A percentile compares a stretch with the other conserved stretches of the same genome.
These are phyloP conservation scores for Spathaspora sp. DNA, from an alignment of 1,139 yeast species.

Conservation along the genomic window DNA sequence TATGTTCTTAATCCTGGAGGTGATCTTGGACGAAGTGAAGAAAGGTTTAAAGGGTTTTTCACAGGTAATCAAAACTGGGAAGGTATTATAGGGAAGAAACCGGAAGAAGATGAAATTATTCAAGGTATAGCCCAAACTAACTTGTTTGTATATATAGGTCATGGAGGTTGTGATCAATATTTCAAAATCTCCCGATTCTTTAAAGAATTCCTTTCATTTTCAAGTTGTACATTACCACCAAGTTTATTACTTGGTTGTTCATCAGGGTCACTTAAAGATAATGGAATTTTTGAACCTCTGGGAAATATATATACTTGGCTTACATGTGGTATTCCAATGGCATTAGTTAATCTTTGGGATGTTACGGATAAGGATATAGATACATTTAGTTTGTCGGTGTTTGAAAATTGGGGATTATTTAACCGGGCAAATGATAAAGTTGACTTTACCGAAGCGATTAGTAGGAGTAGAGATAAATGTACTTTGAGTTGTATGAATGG, in stretches of 20 bases:
- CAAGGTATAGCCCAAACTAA: slow-evolving; percentile 39
- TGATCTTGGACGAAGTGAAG: slow-evolving; percentile 71
- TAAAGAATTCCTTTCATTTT: slow-evolving; percentile 19
- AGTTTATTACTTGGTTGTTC: slow-evolving; percentile 87
- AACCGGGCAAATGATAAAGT: background rate
- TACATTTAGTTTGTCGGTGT: slow-evolving; percentile 59
- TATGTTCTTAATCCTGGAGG: slow-evolving; percentile 81
- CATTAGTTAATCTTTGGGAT: slow-evolving; percentile 90
- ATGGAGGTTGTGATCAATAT: slow-evolving; percentile 93
- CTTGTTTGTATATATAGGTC: slow-evolving; percentile 83
- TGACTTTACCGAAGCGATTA: slow-evolving; percentile 17
- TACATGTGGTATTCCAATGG: slow-evolving; percentile 77
- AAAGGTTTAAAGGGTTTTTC: slow-evolving; percentile 52
- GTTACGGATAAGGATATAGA: slow-evolving; percentile 96
- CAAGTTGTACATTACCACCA: slow-evolving; percentile 52
- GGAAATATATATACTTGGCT: slow-evolving; percentile 80
- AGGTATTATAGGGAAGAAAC: slow-evolving; percentile 55
- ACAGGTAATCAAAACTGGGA: slow-evolving; percentile 44
- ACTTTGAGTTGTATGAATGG: slow-evolving; percentile 43
- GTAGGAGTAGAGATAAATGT: slow-evolving; percentile 60
- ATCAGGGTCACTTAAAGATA: slow-evolving; percentile 65
- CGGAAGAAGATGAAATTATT: slow-evolving; percentile 50
- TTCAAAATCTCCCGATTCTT: slow-evolving; percentile 40
- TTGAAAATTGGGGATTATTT: slow-evolving; percentile 63
- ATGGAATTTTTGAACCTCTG: slow-evolving; percentile 66